Conservation (phyloP, 1,284 basidiomycete genomes). For the Grifola frondosa region DNA sequence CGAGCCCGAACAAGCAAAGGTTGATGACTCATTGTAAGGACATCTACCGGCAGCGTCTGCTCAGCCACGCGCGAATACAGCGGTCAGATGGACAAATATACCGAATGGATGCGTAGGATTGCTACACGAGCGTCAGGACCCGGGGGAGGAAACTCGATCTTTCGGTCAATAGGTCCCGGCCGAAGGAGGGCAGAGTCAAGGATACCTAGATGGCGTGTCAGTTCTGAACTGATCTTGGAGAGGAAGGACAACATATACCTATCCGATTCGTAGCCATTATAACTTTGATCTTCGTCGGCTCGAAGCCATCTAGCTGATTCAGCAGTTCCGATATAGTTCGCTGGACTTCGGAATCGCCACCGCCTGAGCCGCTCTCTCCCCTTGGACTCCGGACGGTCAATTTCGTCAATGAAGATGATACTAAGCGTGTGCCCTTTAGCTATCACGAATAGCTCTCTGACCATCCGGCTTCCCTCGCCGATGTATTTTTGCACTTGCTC, state of each 20-base stretch:
- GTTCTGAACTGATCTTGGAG: not conserved
- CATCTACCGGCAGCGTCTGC: conserved; percentile 61
- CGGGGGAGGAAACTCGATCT: conserved; percentile 98
- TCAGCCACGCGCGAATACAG: not conserved
- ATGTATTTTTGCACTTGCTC: conserved; percentile 99
- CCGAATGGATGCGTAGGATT: conserved; percentile 95
- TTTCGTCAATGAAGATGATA: conserved; percentile 99
- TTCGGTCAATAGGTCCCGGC: conserved; percentile 95
- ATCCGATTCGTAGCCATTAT: conserved; percentile 99
- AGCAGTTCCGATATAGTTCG: conserved; percentile 95
- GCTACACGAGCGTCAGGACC: conserved; percentile 96
- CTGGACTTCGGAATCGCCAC: conserved; percentile 95
- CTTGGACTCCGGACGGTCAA: conserved; percentile 93
- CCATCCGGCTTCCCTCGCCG: conserved; percentile 95
- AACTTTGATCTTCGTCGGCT: conserved; percentile 97
- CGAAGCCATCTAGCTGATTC: conserved; percentile 97
- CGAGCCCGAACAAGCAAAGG: conserved; percentile 75
- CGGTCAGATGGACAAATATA: conserved; percentile 34
- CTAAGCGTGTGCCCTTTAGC: conserved; percentile 95
- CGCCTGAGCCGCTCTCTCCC: conserved; percentile 84
- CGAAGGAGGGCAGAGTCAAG: conserved; percentile 91
- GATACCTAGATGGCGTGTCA: conserved; percentile 60
- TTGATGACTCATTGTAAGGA: conserved; percentile 96
- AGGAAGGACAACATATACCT: conserved; percentile 45
- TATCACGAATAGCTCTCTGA: conserved; percentile 97